Conservation (phyloP, 352 stramenopile species). For the Globisporangium nunn region DNA sequence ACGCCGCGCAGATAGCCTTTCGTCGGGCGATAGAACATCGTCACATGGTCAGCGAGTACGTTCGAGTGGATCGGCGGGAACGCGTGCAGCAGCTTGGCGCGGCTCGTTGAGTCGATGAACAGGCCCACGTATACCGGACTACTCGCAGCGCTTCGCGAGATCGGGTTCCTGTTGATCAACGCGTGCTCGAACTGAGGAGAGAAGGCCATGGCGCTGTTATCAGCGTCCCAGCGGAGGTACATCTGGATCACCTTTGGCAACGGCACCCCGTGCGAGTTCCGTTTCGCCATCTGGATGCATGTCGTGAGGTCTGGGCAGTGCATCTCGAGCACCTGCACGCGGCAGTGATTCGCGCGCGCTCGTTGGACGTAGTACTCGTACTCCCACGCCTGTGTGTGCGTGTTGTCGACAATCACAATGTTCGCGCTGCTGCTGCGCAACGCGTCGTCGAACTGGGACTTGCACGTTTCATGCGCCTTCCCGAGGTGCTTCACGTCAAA, state of each 20-base stretch:
- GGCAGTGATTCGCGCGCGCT: constrained; percentile 18
- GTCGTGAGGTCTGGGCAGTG: constrained; percentile 35
- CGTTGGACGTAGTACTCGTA: constrained; percentile 47
- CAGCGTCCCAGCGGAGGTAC: constrained; percentile 55
- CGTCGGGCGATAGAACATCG: constrained; percentile 53
- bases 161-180: constrained; percentile 35
- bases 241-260: constrained; percentile 60
- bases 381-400: constrained; percentile 61
- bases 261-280: constrained; percentile 64
- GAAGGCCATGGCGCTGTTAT: constrained; percentile 30
- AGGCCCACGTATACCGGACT: constrained; percentile 43
- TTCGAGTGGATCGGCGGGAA: constrained; percentile 25
- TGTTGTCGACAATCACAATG: constrained; percentile 72
- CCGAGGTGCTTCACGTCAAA: constrained; percentile 50
- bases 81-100: constrained; percentile 24
- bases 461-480: constrained; percentile 41
- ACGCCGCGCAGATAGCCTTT: constrained; percentile 37
- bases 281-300: constrained; percentile 41
- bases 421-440: constrained; percentile 13
- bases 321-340: constrained; percentile 47
- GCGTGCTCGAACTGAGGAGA: constrained; percentile 38
- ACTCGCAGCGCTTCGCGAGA: constrained; percentile 32
- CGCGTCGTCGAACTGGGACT: constrained; percentile 29
- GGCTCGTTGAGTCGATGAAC: constrained; percentile 31
- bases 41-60: constrained; percentile 57